Conservation (phyloP, 371 early-diverging fungal species). For the Mucor piriformis region DNA sequence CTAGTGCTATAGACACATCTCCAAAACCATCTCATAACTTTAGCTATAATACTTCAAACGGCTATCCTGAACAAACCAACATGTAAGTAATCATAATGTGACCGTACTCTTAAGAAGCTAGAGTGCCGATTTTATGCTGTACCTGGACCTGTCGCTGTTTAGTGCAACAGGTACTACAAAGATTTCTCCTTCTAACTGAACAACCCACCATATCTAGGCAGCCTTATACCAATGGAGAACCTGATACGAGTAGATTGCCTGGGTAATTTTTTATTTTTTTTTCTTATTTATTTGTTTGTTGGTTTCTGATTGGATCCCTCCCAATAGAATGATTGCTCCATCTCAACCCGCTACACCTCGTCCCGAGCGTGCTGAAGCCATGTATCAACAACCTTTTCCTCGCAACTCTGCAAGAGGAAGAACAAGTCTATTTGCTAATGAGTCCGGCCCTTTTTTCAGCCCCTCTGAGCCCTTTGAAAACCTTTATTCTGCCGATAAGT, state of each 20-base stretch:
- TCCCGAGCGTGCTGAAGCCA: conserved; percentile 16
- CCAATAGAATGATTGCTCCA: conserved; percentile 25
- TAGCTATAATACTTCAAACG: background rate
- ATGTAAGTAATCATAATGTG: no score
- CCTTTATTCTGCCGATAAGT: conserved; percentile 53
- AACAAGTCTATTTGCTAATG: conserved; percentile 23
- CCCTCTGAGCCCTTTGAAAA: conserved; percentile 55
- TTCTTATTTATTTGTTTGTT: conserved; percentile 1
- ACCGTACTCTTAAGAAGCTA: no score
- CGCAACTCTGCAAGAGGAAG: conserved; percentile 12
- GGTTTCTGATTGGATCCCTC: background rate
- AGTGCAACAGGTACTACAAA: conserved; percentile 29
- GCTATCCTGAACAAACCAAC: background rate
- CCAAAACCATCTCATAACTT: conserved; percentile 9
- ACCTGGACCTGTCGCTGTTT: conserved; percentile 32
- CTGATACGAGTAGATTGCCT: conserved; percentile 15
- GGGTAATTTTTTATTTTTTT: conserved; percentile 17
- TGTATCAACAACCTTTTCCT: conserved; percentile 16
- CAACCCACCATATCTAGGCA: background rate
- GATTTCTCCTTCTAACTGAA: background rate
- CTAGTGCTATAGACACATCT: conserved; percentile 5
- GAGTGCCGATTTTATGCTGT: conserved; percentile 21
- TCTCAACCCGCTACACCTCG: conserved; percentile 38
- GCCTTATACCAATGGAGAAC: background rate
- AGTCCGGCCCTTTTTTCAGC: conserved; percentile 29